Conservation (phyloP, 306 rosid genomes). For the Cicer cuneatum region DNA sequence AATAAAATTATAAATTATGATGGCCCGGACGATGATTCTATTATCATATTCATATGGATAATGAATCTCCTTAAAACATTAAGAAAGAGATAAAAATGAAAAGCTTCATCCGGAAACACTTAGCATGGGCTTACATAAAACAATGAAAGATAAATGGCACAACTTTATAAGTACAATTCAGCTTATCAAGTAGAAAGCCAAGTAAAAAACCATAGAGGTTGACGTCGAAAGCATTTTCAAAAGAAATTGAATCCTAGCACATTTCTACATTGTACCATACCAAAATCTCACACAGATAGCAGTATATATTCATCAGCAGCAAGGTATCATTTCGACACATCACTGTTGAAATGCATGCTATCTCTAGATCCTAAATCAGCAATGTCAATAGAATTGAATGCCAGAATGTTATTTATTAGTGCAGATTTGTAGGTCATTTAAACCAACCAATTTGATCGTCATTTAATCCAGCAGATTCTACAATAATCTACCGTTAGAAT, state of each 20-base stretch:
- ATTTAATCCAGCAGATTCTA: background rate
- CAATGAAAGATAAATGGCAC: conserved; percentile 14
- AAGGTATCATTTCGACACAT: background rate
- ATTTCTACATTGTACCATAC: conserved; percentile 8
- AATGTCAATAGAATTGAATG: background rate
- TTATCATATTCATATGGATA: background rate
- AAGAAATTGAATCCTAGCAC: conserved; percentile 11
- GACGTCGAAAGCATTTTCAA: conserved; percentile 15
- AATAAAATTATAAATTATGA: conserved; percentile 17
- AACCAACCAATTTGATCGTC: background rate
- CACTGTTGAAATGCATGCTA: background rate
- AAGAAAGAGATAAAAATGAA: background rate
- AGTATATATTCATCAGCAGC: conserved; percentile 1
- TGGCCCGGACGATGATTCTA: conserved; percentile 10
- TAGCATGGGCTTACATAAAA: background rate
- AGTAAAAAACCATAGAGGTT: background rate
- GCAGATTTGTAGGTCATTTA: background rate
- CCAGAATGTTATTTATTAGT: background rate
- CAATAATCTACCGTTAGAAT: background rate
- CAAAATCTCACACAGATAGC: conserved; percentile 1
- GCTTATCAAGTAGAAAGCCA: background rate
- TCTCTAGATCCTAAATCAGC: conserved; percentile 20
- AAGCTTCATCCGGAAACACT: conserved; percentile 4
- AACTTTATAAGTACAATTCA: background rate
- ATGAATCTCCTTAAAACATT: conserved; percentile 3